Evolutionary conservation across 2,329 filamentous ascomycete genomes (phyloP).

Genomic region (Pseudogymnoascus sp.): DNA sequence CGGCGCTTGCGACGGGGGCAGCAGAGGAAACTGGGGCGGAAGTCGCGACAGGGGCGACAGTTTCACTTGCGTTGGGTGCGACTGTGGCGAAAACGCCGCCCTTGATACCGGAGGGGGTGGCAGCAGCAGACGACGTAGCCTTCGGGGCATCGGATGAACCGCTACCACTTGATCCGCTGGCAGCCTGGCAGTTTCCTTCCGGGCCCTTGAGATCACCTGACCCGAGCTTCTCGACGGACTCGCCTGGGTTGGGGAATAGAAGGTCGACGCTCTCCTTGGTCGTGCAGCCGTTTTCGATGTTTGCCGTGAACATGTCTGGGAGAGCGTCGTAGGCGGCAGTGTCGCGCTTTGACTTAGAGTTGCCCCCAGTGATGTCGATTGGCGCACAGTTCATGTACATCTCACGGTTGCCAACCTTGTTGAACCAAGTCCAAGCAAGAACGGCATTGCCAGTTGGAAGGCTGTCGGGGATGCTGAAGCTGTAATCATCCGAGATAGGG

Average conservation of each 20-base stretch:
- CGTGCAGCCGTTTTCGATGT: conserved; percentile 43
- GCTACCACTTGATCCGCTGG: conserved; percentile 19
- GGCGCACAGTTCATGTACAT: conserved; percentile 97
- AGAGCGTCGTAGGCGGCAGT: conserved; percentile 51
- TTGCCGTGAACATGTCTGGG: conserved; percentile 66
- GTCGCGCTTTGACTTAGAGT: conserved; percentile 33
- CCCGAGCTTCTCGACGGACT: conserved; percentile 42
- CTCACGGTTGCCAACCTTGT: conserved; percentile 84
- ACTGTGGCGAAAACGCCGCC: conserved; percentile 31
- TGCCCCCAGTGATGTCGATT: conserved; percentile 50
- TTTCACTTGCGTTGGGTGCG: conserved; percentile 18
- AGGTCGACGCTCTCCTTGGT: conserved; percentile 41
- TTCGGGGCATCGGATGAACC: not conserved
- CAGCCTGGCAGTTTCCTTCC: conserved; percentile 19
- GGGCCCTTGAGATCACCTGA: conserved; percentile 21
- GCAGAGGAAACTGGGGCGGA: conserved; percentile 16
- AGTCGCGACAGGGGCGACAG: conserved; percentile 8
- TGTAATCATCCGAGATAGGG: conserved; percentile 48
- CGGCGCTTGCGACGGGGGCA: conserved; percentile 6
- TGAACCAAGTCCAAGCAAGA: conserved; percentile 92
- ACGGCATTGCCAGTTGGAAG: conserved; percentile 70
- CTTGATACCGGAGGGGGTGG: conserved; percentile 6
- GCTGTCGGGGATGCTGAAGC: conserved; percentile 62
- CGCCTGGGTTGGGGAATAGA: conserved; percentile 47
- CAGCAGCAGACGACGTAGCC: conserved; percentile 8